phyloP scores from a whole-genome alignment of 2,329 filamentous ascomycete genomes.

The Lachnellula hyalina region DNA sequence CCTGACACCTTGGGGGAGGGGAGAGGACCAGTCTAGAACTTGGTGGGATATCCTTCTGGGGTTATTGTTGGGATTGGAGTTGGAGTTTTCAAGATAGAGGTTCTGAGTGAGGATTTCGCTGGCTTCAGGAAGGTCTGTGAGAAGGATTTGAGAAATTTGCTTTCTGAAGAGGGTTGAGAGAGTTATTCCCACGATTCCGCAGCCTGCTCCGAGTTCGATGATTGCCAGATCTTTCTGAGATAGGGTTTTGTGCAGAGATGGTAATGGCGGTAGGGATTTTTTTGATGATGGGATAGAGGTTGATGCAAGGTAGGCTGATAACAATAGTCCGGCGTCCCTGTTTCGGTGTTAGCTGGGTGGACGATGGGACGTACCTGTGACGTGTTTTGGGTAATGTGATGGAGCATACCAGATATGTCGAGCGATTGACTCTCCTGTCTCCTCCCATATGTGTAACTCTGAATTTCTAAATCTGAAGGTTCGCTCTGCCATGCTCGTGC shows the following conservation, averaged over 20 bases:
- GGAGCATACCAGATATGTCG: conserved; percentile 59
- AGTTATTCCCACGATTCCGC: conserved; percentile 63
- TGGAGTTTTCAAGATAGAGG: conserved; percentile 9
- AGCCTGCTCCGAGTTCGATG: conserved; percentile 63
- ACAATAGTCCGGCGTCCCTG: conserved; percentile 35
- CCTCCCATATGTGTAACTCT: conserved; percentile 52
- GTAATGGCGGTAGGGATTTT: conserved; percentile 6
- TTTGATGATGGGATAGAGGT: not conserved
- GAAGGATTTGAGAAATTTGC: conserved; percentile 40
- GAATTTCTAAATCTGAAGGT: conserved; percentile 10
- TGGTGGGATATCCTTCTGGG: conserved; percentile 37
- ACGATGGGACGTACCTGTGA: conserved; percentile 9
- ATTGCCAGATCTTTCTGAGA: conserved; percentile 37
- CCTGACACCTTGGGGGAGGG: conserved; percentile 33
- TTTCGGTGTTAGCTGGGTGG: conserved; percentile 13
- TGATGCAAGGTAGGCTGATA: conserved; percentile 32
- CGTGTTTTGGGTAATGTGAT: not conserved
- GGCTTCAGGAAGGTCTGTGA: conserved; percentile 64
- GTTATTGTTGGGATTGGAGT: not conserved
- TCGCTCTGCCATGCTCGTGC: conserved; percentile 19
- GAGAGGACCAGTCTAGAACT: conserved; percentile 59
- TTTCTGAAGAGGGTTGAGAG: conserved; percentile 37
- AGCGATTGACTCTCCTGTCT: conserved; percentile 68
- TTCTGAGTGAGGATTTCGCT: conserved; percentile 55
- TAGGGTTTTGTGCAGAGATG: conserved; percentile 13